phyloP scores from a whole-genome alignment of 768 basidiomycete species.

The Boletus rex-veris region DNA sequence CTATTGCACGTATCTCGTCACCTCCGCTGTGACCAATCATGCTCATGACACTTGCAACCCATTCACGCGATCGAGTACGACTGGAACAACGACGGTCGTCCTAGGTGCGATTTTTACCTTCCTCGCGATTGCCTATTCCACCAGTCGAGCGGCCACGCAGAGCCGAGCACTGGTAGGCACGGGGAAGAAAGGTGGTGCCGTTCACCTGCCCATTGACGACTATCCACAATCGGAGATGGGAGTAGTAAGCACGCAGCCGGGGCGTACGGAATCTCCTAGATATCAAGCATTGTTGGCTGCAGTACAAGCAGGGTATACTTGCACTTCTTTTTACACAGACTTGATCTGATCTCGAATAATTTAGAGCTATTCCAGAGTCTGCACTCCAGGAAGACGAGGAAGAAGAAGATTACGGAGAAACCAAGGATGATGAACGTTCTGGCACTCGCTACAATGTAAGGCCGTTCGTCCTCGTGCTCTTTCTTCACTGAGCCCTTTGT shows the following conservation, averaged over 20 bases:
- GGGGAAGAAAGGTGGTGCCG: slow-evolving; percentile 56
- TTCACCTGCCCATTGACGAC: slow-evolving; percentile 59
- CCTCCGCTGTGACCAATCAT: slow-evolving; percentile 92
- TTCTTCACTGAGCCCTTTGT: slow-evolving; percentile 1
- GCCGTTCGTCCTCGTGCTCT: slow-evolving; percentile 1
- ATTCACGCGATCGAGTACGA: slow-evolving; percentile 61
- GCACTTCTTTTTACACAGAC: slow-evolving; percentile 1
- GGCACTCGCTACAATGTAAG: slow-evolving; percentile 93
- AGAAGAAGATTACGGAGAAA: slow-evolving; percentile 68
- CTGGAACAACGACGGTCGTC: slow-evolving; percentile 82
- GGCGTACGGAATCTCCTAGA: slow-evolving; percentile 77
- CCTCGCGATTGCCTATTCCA: slow-evolving; percentile 97
- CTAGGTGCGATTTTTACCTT: slow-evolving; percentile 96
- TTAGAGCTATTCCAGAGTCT: slow-evolving; percentile 87
- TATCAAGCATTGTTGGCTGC: slow-evolving; percentile 95
- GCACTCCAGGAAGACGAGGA: slow-evolving; percentile 80
- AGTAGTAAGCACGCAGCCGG: slow-evolving; percentile 80
- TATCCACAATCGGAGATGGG: slow-evolving; percentile 64
- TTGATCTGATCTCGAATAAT: not conserved
- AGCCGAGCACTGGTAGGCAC: slow-evolving; percentile 84
- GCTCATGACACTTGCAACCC: slow-evolving; percentile 88
- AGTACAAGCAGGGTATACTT: slow-evolving; percentile 83
- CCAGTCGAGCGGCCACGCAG: slow-evolving; percentile 93
- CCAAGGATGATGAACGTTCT: slow-evolving; percentile 86
- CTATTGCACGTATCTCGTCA: slow-evolving; percentile 94